These are phyloP conservation scores for Plasmodium gonderi DNA, from an alignment of 169 alveolate genomes.

Conservation along the genomic window DNA sequence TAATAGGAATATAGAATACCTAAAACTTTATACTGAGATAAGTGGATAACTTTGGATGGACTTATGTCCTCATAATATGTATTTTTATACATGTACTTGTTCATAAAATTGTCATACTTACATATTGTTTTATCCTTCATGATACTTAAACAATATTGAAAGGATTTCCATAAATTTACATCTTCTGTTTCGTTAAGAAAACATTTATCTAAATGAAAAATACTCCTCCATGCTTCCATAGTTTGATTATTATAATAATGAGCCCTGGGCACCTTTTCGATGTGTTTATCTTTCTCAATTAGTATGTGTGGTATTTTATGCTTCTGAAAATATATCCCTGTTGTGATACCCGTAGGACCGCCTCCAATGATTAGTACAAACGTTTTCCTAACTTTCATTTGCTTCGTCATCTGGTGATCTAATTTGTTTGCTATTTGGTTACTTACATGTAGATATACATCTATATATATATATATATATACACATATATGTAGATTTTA, in stretches of 20 bases:
- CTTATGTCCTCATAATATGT: constrained; percentile 85
- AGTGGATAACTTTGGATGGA: constrained; percentile 86
- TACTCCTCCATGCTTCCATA: constrained; percentile 87
- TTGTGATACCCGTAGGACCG: constrained; percentile 95
- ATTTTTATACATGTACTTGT: constrained; percentile 78
- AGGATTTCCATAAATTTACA: constrained; percentile 61
- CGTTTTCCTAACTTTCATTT: constrained; percentile 73
- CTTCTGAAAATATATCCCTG: constrained; percentile 87
- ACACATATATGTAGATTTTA: too few relatives aligned
- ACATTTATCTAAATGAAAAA: constrained; percentile 75
- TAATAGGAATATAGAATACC: constrained; percentile 79
- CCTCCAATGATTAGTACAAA: constrained; percentile 92
- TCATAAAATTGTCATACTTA: constrained; percentile 19
- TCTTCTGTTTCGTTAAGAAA: constrained; percentile 74
- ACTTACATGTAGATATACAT: not conserved
- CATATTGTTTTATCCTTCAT: constrained; percentile 23
- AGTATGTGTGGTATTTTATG: constrained; percentile 87
- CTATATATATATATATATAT: too few relatives aligned
- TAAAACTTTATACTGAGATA: constrained; percentile 87
- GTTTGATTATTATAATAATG: constrained; percentile 93
- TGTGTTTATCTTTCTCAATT: constrained; percentile 83
- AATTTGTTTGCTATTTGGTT: not conserved
- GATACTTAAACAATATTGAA: constrained; percentile 76
- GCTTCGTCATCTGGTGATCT: not conserved
- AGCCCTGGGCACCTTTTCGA: constrained; percentile 91